Percentiles rank a stretch among this genome's conserved stretches.
Evolutionary conservation across 176 grass and related monocot species (phyloP).

Genomic region (Oryza longistaminata): DNA sequence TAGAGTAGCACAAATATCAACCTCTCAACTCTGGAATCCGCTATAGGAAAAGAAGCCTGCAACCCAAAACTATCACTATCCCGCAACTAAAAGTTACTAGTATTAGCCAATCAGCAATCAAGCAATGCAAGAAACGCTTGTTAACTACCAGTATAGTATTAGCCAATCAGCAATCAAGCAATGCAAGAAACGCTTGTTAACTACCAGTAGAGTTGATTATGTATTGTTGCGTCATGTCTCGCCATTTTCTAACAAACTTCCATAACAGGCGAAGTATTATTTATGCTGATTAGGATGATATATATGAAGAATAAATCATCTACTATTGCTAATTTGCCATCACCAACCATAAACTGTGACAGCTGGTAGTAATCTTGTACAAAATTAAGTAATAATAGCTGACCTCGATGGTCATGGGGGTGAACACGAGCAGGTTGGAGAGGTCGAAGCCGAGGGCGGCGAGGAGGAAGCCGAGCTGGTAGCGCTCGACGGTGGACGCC

Average conservation of each 20-base stretch:
- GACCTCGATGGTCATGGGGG: conserved; percentile 96
- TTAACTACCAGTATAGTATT: not conserved
- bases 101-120: not conserved
- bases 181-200: not conserved
- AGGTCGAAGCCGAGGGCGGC: conserved; percentile 76
- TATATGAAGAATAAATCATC: not conserved
- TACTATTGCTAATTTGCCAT: not conserved
- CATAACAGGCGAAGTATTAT: no score
- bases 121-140: not conserved
- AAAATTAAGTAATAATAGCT: not conserved
- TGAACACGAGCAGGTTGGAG: conserved; percentile 94
- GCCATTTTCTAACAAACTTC: no score
- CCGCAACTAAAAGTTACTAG: not conserved
- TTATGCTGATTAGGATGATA: no score
- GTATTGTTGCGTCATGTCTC: no score
- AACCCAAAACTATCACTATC: not conserved
- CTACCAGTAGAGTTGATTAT: not conserved
- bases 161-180: not conserved
- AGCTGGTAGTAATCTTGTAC: not conserved
- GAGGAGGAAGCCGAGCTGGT: conserved; percentile 90
- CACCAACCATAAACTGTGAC: not conserved
- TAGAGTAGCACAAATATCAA: not conserved
- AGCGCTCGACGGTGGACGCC: conserved; percentile 64
- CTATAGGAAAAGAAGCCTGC: not conserved
- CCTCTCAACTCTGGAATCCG: not conserved